Evolutionary conservation across 2,329 filamentous ascomycete genomes (phyloP).

Genomic region (Raffaelea arxii): DNA sequence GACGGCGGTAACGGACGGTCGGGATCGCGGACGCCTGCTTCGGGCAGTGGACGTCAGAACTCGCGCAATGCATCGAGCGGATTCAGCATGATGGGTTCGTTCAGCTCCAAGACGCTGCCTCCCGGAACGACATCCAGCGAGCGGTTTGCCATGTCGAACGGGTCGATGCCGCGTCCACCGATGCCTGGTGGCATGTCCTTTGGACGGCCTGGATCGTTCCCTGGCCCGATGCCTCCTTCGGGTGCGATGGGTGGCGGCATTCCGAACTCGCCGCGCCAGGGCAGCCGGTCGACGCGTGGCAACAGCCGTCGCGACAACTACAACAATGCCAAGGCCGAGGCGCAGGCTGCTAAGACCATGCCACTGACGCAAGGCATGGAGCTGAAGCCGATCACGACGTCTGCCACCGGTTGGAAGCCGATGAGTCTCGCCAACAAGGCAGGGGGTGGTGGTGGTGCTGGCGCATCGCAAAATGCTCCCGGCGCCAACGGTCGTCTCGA

Average conservation of each 20-base stretch:
- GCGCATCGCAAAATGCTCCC: conserved; percentile 26
- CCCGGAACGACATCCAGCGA: conserved; percentile 69
- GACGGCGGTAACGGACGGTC: conserved; percentile 51
- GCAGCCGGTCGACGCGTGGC: conserved; percentile 50
- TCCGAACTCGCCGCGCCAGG: conserved; percentile 62
- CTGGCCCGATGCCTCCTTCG: conserved; percentile 43
- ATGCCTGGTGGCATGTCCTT: conserved; percentile 24
- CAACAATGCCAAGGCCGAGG: conserved; percentile 47
- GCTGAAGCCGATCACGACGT: conserved; percentile 66
- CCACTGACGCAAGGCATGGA: conserved; percentile 78
- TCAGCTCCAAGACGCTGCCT: conserved; percentile 57
- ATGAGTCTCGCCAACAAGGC: conserved; percentile 49
- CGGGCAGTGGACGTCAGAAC: conserved; percentile 34
- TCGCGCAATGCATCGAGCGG: conserved; percentile 25
- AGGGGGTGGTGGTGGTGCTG: too few relatives aligned
- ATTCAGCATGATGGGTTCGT: conserved; percentile 54
- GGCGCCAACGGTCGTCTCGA: conserved; percentile 55
- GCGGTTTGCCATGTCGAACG: conserved; percentile 58
- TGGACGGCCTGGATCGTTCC: conserved; percentile 52
- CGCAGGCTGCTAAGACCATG: conserved; percentile 75
- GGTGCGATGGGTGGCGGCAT: conserved; percentile 44
- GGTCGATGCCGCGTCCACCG: conserved; percentile 35
- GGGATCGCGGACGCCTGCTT: conserved; percentile 47
- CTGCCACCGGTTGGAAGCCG: conserved; percentile 82
- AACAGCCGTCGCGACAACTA: conserved; percentile 51